phyloP scores from a whole-genome alignment of 129 eudicot genomes.

The Erigeron canadensis region DNA sequence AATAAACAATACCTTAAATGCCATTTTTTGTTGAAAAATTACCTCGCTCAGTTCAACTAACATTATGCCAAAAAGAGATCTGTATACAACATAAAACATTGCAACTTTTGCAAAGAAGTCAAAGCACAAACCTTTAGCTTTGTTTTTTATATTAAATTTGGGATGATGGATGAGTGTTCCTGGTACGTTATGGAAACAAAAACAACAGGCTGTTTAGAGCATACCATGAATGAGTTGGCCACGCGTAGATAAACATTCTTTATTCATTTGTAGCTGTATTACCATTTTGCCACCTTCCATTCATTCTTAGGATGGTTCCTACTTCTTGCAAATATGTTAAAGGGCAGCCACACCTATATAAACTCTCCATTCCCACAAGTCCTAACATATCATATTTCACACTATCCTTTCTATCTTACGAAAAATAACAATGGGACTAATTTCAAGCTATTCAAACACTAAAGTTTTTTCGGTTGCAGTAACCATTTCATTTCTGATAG shows the following conservation, averaged over 20 bases:
- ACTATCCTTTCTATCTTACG: background rate
- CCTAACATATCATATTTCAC: too few relatives aligned
- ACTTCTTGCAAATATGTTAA: slow-evolving; percentile 1
- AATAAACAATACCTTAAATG: too few relatives aligned
- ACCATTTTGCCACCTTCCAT: too few relatives aligned
- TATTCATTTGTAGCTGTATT: background rate
- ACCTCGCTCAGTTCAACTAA: too few relatives aligned
- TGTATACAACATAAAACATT: too few relatives aligned
- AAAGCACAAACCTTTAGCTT: too few relatives aligned
- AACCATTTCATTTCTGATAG: background rate
- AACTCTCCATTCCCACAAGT: background rate
- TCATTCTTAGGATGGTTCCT: slow-evolving; percentile 5
- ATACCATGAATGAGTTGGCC: background rate
- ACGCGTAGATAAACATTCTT: background rate
- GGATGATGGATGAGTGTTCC: background rate
- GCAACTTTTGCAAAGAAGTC: too few relatives aligned
- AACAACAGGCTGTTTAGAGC: background rate
- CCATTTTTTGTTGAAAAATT: too few relatives aligned
- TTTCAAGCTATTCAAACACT: background rate
- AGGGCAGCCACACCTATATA: background rate
- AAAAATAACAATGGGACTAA: background rate
- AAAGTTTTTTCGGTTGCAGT: background rate
- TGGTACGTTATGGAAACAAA: background rate
- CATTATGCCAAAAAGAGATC: too few relatives aligned
- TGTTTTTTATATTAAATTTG: too few relatives aligned